Percentiles rank a stretch among this genome's conserved stretches.
Conservation (phyloP, 140 eudicot genomes). For the Stevia rebaudiana region DNA sequence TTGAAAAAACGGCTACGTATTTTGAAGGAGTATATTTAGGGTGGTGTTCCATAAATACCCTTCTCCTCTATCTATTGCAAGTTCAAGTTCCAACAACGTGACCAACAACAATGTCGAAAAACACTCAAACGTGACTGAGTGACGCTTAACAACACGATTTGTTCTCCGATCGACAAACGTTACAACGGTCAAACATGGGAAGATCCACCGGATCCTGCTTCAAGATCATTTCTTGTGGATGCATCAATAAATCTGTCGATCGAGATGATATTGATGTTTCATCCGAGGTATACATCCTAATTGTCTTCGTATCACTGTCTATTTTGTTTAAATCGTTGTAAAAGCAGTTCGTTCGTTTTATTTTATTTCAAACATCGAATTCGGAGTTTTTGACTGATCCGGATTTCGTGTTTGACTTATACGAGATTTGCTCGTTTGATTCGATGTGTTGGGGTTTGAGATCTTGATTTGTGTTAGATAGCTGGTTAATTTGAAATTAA, state of each 20-base stretch:
- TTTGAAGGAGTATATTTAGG: slow-evolving; percentile 10
- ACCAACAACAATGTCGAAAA: slow-evolving; percentile 8
- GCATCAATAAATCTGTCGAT: slow-evolving; percentile 37
- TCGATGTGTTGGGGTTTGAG: slow-evolving; percentile 7
- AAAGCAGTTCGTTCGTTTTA: not conserved
- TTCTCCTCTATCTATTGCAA: slow-evolving; percentile 20
- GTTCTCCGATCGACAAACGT: not conserved
- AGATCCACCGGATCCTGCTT: slow-evolving; percentile 65
- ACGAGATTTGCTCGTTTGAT: not conserved
- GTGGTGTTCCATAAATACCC: slow-evolving; percentile 32
- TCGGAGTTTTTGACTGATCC: slow-evolving; percentile 21
- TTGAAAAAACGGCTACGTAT: slow-evolving; percentile 11
- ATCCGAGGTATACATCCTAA: slow-evolving; percentile 34
- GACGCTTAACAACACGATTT: not conserved
- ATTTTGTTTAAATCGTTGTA: not conserved
- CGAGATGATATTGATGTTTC: slow-evolving; percentile 44
- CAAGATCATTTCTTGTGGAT: slow-evolving; percentile 59
- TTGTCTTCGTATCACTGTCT: not conserved
- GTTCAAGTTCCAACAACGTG: slow-evolving; percentile 21
- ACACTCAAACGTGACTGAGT: slow-evolving; percentile 19
- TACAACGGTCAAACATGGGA: slow-evolving; percentile 39
- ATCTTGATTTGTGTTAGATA: slow-evolving; percentile 22
- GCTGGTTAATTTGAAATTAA: slow-evolving; percentile 8
- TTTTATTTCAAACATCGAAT: not conserved
- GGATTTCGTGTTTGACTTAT: not conserved